Base-by-base conservation (phyloP, 495 filamentous ascomycete genomes). In the Hypoxylon lienhwacheense region DNA sequence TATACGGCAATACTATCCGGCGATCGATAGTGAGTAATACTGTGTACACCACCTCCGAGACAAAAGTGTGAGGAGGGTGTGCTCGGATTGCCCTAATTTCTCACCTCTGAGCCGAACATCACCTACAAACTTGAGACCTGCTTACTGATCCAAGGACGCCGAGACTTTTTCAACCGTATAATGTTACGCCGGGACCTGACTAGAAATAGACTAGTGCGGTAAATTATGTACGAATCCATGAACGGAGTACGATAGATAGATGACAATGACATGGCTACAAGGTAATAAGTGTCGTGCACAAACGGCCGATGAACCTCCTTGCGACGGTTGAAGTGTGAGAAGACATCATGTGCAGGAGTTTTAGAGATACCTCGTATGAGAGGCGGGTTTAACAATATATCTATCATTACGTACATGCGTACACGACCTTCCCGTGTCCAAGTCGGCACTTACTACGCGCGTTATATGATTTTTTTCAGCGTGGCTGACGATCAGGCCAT, bases 61-160 rank as follows among this genome's bases (percentile, higher is more conserved):
- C 40, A 42, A 24, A 11, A 36, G 52, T 29, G 32, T 29, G 32
- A 48, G 48, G 45, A 51, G 58, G 58, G 47, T 52, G 52, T 49
- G 58, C 40, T 29, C 58, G 58, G 58, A 35, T 55, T 61, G 32
- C 58, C n/a, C 58, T 44, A 52, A 55, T 55, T 34, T 46, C 51
- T 52, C 58, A 47, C 47, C 25, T 37, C 28, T 47, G 35, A 32
- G 20, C 51, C 41, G 52, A 35, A 36, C 4, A 8, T 39, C 19
- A 60, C 8, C 11, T 36, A 16, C 14, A 6, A 11, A 22, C 40
- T 11, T 37, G 29, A 43, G 46, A 29, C 31, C 21, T 41, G 32
- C 25, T 19, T 19, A 11, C 55, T 43, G 37, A 43, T 33, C 43
- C 41, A 37, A 37, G 41, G 49, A 46, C 36, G 14, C 31, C 22